Conservation (phyloP, 441 rosid species). For the Adansonia madagascariensis region DNA sequence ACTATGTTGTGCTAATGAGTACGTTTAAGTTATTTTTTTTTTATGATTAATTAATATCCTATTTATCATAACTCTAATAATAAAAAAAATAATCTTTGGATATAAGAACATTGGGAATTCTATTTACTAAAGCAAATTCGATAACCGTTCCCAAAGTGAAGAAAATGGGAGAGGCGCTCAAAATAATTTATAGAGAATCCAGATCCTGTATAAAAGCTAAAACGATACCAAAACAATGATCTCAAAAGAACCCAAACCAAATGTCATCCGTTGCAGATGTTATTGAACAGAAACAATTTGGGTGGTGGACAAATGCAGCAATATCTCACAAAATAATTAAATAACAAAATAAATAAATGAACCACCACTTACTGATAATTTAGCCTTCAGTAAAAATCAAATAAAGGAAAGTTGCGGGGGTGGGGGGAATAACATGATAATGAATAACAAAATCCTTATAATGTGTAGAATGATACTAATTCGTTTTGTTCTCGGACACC, state of each 20-base stretch:
- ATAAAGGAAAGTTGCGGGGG: neutral
- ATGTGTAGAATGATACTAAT: neutral
- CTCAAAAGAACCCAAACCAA: neutral
- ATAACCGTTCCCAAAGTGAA: no score
- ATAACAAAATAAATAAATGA: slow-evolving; percentile 41
- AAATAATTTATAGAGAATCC: neutral
- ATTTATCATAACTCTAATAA: no score
- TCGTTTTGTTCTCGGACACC: neutral
- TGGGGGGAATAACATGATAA: neutral
- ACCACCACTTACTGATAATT: neutral
- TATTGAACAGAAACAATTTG: slow-evolving; percentile 37
- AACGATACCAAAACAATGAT: slow-evolving; percentile 14
- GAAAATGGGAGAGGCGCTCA: no score
- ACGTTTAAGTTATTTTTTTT: no score
- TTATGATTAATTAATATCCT: no score
- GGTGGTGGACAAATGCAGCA: slow-evolving; percentile 3
- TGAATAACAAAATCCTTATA: neutral
- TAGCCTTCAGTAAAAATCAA: neutral
- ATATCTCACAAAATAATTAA: slow-evolving; percentile 19
- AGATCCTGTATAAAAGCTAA: neutral
- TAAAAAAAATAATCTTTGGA: no score
- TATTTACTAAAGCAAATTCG: no score
- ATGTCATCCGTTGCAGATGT: slow-evolving; percentile 35
- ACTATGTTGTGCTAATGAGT: no score
- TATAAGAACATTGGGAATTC: no score